phyloP scores from a whole-genome alignment of 2,329 filamentous ascomycete species.

The Colletotrichum navitas region DNA sequence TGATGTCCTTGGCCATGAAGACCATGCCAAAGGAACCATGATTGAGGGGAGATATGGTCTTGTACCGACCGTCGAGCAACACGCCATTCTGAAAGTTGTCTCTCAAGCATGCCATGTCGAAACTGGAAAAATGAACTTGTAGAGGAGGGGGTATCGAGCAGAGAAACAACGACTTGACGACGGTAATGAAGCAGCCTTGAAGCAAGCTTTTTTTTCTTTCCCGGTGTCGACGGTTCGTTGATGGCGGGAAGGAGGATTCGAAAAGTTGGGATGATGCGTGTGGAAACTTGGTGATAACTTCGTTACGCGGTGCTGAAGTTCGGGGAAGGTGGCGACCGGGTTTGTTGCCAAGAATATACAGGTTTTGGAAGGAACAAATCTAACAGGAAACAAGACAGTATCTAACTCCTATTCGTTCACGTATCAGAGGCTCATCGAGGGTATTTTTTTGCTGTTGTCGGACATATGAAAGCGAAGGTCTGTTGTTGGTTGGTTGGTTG shows the following conservation, averaged over 20 bases:
- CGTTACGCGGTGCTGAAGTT: background rate
- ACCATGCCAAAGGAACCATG: constrained; percentile 99
- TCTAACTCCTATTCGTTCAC: constrained; percentile 47
- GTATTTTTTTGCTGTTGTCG: constrained; percentile 41
- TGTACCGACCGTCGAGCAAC: constrained; percentile 88
- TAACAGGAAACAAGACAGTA: constrained; percentile 43
- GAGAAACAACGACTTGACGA: constrained; percentile 25
- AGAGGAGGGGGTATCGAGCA: constrained; percentile 38
- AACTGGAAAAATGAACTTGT: constrained; percentile 47
- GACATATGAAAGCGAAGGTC: constrained; percentile 42
- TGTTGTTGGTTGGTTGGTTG: constrained; percentile 35
- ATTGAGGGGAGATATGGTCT: constrained; percentile 93
- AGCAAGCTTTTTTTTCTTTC: constrained; percentile 3
- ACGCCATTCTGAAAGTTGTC: constrained; percentile 83
- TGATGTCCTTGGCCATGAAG: constrained; percentile 86
- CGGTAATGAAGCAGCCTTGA: constrained; percentile 33
- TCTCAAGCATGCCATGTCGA: constrained; percentile 84
- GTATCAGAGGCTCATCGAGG: constrained; percentile 58
- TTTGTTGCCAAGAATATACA: constrained; percentile 40
- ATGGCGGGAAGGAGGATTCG: constrained; percentile 11
- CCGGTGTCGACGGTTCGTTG: constrained; percentile 19
- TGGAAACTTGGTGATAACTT: background rate
- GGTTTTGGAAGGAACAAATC: constrained; percentile 27
- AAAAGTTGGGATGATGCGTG: background rate
- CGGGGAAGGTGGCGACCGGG: background rate